Evolutionary conservation across 1,284 basidiomycete genomes (phyloP).

Genomic region (Leccinum pachyderme): DNA sequence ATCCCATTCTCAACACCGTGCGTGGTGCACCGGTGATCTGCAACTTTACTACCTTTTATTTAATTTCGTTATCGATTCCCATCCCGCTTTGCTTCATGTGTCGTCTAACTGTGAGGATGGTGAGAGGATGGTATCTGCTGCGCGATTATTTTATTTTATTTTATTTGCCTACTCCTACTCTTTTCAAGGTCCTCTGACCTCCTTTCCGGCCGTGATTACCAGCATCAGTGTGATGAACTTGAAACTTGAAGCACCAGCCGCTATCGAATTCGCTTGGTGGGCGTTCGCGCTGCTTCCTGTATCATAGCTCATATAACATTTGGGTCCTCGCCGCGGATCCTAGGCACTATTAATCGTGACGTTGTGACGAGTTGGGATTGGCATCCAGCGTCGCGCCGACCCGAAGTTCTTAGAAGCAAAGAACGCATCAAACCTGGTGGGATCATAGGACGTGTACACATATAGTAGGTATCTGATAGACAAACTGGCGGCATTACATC

Average conservation of each 20-base stretch:
- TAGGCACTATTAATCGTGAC: constrained; percentile 20
- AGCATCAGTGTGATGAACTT: background rate
- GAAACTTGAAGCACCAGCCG: background rate
- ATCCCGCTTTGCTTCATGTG: constrained; percentile 19
- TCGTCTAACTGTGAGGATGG: background rate
- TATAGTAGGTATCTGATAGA: constrained; percentile 23
- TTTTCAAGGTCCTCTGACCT: background rate
- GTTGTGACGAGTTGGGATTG: constrained; percentile 23
- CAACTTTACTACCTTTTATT: background rate
- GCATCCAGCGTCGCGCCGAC: constrained; percentile 14
- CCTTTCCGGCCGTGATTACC: background rate
- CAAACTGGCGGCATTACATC: constrained; percentile 20
- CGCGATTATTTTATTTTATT: background rate
- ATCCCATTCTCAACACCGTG: background rate
- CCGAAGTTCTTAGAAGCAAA: background rate
- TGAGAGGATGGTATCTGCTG: background rate
- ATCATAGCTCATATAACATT: background rate
- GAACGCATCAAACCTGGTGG: background rate
- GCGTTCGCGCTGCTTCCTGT: constrained; percentile 2
- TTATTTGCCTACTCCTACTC: no score
- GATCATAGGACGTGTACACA: constrained; percentile 1
- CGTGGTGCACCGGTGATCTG: background rate
- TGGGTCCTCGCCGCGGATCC: constrained; percentile 25
- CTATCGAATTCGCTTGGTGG: constrained; percentile 1
- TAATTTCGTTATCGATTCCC: constrained; percentile 2